Evolutionary conservation across 1,284 basidiomycete species (phyloP), one percentile per base, ranked within the genome.

Genomic region (Moniliophthora roreri): DNA sequence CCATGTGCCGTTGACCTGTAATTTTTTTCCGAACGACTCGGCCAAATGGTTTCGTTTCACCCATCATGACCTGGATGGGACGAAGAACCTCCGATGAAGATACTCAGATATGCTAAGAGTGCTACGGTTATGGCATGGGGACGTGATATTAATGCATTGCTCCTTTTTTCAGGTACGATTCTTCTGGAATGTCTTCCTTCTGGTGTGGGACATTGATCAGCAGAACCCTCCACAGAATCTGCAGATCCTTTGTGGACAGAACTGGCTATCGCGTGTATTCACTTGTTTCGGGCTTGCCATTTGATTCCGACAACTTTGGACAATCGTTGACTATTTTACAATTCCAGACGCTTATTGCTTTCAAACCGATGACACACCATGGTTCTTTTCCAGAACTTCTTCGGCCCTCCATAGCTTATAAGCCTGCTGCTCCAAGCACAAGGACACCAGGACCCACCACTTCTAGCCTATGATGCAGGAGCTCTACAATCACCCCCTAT

Each of bases 401-500:
- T 28, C 21, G 16, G 23, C 18, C 13, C 24, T 7, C 45, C n/a
- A 18, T 41, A 40, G 46, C 21, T 44, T 50, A 24, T 52, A 34
- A 28, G 11, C 46, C 28, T 18, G n/a, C n/a, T n/a, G n/a, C n/a
- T n/a, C n/a, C n/a, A n/a, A 10, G n/a, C 35, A 20, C 42, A 20
- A 42, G 16, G 26, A 16, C 8, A 36, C n/a, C 20, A 18, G 10
- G 26, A 42, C 54, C 49, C 52, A 54, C 45, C 52, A 54, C 28
- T 55, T 42, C 54, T 76, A n/a, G n/a, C n/a, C 78, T 74, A 51
- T 64, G 13, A 51, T 50, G 18, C 67, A 65, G 53, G 60, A 70
- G 52, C 72, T 80, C 39, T 62, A 69, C 59, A 62, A 57, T 7
- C 75, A 80, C 52, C 76, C 77, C 28, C 69, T 81, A 42, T 81